These are phyloP conservation scores for Haplosporangium sp. DNA, from an alignment of 371 early-diverging fungal genomes.

Conservation along the genomic window DNA sequence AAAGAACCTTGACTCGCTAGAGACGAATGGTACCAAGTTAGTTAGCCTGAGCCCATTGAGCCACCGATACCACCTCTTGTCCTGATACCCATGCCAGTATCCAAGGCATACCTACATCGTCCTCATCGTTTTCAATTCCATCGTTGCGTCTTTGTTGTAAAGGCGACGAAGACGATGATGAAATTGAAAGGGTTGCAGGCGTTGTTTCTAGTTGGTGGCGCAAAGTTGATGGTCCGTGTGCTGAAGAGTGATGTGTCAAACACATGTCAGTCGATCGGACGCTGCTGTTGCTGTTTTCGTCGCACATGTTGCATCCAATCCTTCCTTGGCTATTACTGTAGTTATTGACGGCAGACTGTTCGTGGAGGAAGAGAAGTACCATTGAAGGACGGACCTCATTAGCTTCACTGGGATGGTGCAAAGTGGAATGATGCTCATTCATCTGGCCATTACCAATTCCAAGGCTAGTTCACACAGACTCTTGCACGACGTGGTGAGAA, in stretches of 20 bases:
- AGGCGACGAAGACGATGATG: no score
- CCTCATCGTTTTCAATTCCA: not conserved
- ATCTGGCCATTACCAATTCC: no score
- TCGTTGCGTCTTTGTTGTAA: no score
- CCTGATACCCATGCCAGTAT: no score
- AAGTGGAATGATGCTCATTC: slow-evolving; percentile 3
- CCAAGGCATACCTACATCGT: not conserved
- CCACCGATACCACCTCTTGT: no score
- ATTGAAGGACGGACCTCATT: not conserved
- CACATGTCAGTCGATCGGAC: not conserved
- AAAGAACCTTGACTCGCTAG: no score
- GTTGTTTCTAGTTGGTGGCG: slow-evolving; percentile 1
- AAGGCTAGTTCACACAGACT: not conserved
- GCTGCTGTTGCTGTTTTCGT: not conserved
- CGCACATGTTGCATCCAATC: no score
- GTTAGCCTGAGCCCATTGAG: no score
- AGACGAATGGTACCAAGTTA: no score
- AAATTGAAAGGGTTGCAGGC: not conserved
- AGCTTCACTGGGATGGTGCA: not conserved
- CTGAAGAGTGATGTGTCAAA: not conserved
- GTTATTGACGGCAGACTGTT: no score
- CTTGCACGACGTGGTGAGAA: not conserved
- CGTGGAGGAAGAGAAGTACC: not conserved
- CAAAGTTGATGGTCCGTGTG: slow-evolving; percentile 7
- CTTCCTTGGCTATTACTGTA: no score